Percentiles rank a stretch among this genome's conserved stretches.
phyloP scores from a whole-genome alignment of 208 protist species.

The Acanthamoeba lenticulata region DNA sequence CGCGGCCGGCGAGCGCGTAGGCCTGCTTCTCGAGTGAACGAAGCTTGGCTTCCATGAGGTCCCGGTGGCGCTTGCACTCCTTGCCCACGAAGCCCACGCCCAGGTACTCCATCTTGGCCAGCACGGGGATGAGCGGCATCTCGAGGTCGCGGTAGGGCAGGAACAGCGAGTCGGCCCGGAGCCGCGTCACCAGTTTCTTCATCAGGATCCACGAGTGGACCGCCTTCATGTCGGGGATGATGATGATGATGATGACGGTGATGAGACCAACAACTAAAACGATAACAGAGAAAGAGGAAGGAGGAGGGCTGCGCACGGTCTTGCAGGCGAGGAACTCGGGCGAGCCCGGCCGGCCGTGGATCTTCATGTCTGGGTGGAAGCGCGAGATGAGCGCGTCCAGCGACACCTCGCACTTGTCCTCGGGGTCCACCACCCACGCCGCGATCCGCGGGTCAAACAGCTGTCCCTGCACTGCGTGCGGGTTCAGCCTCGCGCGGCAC shows the following conservation, averaged over 20 bases:
- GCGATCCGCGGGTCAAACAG: constrained; percentile 33
- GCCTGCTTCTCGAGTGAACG: constrained; percentile 23
- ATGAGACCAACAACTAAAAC: too few relatives aligned
- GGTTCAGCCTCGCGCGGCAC: too few relatives aligned
- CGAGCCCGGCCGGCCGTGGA: constrained; percentile 2
- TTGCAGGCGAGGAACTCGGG: not conserved
- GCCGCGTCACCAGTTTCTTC: constrained; percentile 34
- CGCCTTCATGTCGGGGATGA: not conserved
- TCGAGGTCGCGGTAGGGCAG: constrained; percentile 46
- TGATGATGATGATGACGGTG: not conserved
- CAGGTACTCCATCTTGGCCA: constrained; percentile 47
- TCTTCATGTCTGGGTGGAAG: not conserved
- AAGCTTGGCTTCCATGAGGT: constrained; percentile 24
- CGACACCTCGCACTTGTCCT: constrained; percentile 55
- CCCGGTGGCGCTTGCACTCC: constrained; percentile 49
- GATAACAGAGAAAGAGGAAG: not conserved
- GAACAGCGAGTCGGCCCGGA: constrained; percentile 8
- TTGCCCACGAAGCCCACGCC: constrained; percentile 40
- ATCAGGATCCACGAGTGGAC: constrained; percentile 67
- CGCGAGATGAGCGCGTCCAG: not conserved
- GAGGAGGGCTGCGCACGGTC: not conserved
- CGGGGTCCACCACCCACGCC: constrained; percentile 50
- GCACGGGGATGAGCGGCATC: constrained; percentile 41
- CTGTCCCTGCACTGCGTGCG: constrained; percentile 6
- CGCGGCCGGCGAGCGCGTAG: not conserved